Percentiles rank a stretch among this genome's conserved stretches.
Conservation (phyloP, 495 filamentous ascomycete species). For the Aspergillus homomorphus region DNA sequence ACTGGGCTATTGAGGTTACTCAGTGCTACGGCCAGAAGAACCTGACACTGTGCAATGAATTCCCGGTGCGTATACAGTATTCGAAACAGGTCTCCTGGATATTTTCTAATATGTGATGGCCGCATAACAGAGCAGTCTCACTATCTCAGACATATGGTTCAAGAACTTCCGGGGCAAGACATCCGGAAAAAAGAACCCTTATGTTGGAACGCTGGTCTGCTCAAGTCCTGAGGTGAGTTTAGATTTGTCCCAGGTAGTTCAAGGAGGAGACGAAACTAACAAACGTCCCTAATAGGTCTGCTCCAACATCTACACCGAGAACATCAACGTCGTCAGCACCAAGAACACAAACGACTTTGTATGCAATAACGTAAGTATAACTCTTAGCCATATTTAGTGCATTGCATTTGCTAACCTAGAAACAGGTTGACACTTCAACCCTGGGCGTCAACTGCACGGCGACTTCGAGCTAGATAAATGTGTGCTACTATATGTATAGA, state of each 20-base stretch:
- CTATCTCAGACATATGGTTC: constrained; percentile 54
- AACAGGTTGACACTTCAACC: constrained; percentile 34
- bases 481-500: not conserved
- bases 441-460: constrained; percentile 46
- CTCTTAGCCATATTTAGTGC: not conserved
- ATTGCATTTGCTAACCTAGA: constrained; percentile 6
- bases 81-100: not conserved
- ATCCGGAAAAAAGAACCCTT: constrained; percentile 47
- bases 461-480: constrained; percentile 44
- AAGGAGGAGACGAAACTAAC: constrained; percentile 4
- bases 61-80: constrained; percentile 37
- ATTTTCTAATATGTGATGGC: not conserved
- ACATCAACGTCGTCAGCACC: constrained; percentile 53
- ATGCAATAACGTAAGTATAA: constrained; percentile 50
- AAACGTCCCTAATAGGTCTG: constrained; percentile 38
- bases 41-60: constrained; percentile 57
- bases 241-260: not conserved
- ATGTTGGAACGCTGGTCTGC: constrained; percentile 56
- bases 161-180: constrained; percentile 55
- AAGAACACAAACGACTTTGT: constrained; percentile 46
- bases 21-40: constrained; percentile 67
- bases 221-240: constrained; percentile 45
- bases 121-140: constrained; percentile 45
- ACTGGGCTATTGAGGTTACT: constrained; percentile 63
- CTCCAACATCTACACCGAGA: constrained; percentile 47